Conservation (phyloP, 768 basidiomycete genomes). For the Rhodotorula paludigena region DNA sequence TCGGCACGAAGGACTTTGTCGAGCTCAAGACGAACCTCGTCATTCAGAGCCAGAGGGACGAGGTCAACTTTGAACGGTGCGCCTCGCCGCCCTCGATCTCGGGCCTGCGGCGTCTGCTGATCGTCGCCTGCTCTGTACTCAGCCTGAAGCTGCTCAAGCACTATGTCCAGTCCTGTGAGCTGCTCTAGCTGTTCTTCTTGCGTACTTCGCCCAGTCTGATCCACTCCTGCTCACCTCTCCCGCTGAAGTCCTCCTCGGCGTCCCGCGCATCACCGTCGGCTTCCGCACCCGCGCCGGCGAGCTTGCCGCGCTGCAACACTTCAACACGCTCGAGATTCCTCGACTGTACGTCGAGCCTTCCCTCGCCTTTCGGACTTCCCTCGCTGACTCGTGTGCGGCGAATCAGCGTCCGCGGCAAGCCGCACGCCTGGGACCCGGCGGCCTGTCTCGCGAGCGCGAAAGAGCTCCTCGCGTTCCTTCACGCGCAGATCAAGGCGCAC, state of each 20-base stretch:
- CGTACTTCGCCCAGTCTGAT: neutral
- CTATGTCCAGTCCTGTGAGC: slow-evolving; percentile 73
- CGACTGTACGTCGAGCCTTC: slow-evolving; percentile 48
- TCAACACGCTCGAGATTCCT: slow-evolving; percentile 74
- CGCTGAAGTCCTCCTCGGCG: slow-evolving; percentile 75
- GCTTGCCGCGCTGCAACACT: slow-evolving; percentile 61
- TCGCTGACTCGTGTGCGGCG: neutral
- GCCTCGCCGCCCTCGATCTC: slow-evolving; percentile 28
- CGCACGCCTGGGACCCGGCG: slow-evolving; percentile 69
- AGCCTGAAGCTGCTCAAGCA: slow-evolving; percentile 81
- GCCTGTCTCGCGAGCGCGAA: slow-evolving; percentile 72
- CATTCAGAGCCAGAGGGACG: slow-evolving; percentile 60
- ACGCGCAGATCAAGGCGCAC: slow-evolving; percentile 3
- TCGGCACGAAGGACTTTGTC: slow-evolving; percentile 46
- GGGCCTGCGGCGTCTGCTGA: neutral
- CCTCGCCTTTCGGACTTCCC: neutral
- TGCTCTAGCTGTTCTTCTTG: neutral
- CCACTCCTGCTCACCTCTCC: neutral
- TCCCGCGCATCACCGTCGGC: slow-evolving; percentile 83
- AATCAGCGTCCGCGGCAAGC: slow-evolving; percentile 61
- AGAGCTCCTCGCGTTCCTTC: slow-evolving; percentile 58
- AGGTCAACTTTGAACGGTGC: slow-evolving; percentile 73
- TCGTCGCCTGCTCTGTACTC: slow-evolving; percentile 7
- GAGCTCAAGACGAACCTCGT: slow-evolving; percentile 80
- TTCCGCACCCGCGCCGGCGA: slow-evolving; percentile 75